phyloP scores from a whole-genome alignment of 2,329 filamentous ascomycete species.

The Fusarium scirpi region DNA sequence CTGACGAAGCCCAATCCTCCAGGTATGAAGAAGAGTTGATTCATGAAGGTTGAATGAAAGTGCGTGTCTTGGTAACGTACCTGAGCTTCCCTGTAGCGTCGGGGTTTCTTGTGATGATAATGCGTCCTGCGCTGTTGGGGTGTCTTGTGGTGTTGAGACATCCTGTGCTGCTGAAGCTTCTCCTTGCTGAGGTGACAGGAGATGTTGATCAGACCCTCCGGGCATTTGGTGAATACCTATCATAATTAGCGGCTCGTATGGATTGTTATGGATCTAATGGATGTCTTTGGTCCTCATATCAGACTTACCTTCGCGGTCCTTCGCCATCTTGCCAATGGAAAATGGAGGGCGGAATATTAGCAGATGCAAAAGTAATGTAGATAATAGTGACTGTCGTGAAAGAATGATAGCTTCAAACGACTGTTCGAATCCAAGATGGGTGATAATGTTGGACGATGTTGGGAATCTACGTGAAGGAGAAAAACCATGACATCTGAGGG shows the following conservation, averaged over 20 bases:
- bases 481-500: not conserved
- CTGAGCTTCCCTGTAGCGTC: not conserved
- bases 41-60: not conserved
- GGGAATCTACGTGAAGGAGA: not conserved
- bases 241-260: not conserved
- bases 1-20: not conserved
- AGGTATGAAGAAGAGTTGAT: not conserved
- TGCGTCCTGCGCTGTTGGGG: no score
- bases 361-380: not conserved
- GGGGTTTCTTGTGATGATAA: not conserved
- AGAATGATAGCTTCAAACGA: constrained; percentile 17
- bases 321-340: not conserved
- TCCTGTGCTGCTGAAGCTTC: not conserved
- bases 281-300: not conserved
- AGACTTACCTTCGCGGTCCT: not conserved
- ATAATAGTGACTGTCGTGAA: constrained; percentile 12
- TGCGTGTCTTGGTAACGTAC: not conserved
- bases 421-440: constrained; percentile 15
- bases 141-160: not conserved
- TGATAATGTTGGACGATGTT: not conserved
- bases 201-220: not conserved
- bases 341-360: not conserved
- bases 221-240: not conserved
- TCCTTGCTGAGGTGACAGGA: not conserved
- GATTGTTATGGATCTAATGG: not conserved